phyloP scores from a whole-genome alignment of 1,284 basidiomycete species.

The Prillingera fragicola region DNA sequence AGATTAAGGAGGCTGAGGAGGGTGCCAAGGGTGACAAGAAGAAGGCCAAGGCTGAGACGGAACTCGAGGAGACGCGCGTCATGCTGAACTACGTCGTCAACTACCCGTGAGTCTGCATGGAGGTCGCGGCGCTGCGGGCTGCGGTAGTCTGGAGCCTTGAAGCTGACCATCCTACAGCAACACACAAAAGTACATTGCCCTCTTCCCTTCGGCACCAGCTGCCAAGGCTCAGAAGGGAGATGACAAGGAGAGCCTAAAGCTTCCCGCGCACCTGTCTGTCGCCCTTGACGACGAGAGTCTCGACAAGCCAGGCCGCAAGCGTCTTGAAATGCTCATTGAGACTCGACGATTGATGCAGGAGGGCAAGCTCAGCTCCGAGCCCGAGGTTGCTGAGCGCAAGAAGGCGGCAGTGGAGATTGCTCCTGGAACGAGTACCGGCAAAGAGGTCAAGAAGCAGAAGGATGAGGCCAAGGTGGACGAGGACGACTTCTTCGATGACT shows the following conservation, averaged over 20 bases:
- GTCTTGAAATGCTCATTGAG: conserved; percentile 61
- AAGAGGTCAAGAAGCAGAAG: conserved; percentile 19
- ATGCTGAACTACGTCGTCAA: conserved; percentile 72
- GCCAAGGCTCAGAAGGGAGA: conserved; percentile 10
- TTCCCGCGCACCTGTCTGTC: conserved; percentile 52
- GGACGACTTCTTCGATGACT: conserved; percentile 55
- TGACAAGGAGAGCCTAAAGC: conserved; percentile 22
- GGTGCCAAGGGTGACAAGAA: conserved; percentile 45
- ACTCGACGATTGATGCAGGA: conserved; percentile 61
- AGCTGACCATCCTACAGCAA: conserved; percentile 52
- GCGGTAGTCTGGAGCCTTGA: not conserved
- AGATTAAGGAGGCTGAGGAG: conserved; percentile 41
- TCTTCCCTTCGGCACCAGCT: conserved; percentile 60
- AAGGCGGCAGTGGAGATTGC: conserved; percentile 1
- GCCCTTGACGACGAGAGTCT: conserved; percentile 22
- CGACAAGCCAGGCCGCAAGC: conserved; percentile 51
- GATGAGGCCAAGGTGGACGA: conserved; percentile 29
- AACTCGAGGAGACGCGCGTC: conserved; percentile 60
- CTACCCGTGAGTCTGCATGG: conserved; percentile 51
- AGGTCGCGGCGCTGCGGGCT: not conserved
- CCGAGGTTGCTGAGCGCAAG: conserved; percentile 52
- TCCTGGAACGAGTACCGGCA: not conserved
- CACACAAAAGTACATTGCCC: conserved; percentile 73
- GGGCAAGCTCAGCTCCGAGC: conserved; percentile 58
- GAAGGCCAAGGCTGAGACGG: conserved; percentile 46